Conservation (phyloP, 1,284 basidiomycete genomes). For the Cryptococcus depauperatus region DNA sequence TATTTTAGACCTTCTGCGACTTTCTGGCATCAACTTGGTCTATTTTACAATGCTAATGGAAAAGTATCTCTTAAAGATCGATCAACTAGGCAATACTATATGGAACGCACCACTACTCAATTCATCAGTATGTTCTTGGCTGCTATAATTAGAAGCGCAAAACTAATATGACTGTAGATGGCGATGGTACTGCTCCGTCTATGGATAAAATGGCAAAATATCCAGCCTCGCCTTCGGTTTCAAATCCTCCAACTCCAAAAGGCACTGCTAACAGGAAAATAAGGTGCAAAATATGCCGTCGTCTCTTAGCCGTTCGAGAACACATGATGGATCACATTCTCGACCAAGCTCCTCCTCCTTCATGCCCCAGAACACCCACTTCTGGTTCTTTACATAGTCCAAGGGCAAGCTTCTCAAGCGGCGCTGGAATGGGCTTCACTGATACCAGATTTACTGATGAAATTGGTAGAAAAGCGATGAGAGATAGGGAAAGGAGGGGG, state of each 20-base stretch:
- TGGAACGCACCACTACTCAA: slow-evolving; percentile 62
- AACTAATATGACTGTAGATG: slow-evolving; percentile 41
- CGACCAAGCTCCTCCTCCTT: slow-evolving; percentile 34
- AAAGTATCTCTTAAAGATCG: slow-evolving; percentile 62
- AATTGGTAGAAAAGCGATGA: not conserved
- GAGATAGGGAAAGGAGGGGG: slow-evolving; percentile 10
- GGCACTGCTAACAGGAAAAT: slow-evolving; percentile 49
- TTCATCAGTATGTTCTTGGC: slow-evolving; percentile 56
- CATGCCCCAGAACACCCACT: slow-evolving; percentile 38
- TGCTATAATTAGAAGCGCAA: not conserved
- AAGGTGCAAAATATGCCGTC: slow-evolving; percentile 83
- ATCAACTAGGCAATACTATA: slow-evolving; percentile 66
- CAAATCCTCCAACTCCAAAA: slow-evolving; percentile 54
- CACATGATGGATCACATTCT: slow-evolving; percentile 83
- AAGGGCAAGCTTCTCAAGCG: slow-evolving; percentile 9
- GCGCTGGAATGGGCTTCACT: slow-evolving; percentile 1
- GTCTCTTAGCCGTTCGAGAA: slow-evolving; percentile 76
- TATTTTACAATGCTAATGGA: slow-evolving; percentile 65
- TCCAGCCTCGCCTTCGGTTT: slow-evolving; percentile 59
- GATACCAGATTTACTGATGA: not conserved
- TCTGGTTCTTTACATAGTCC: slow-evolving; percentile 21
- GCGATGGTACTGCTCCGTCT: slow-evolving; percentile 55
- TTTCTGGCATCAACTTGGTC: slow-evolving; percentile 65
- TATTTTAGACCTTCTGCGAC: slow-evolving; percentile 72
- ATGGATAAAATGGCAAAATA: slow-evolving; percentile 67